phyloP scores from a whole-genome alignment of 495 filamentous ascomycete species.

The Penicillium turbatum region DNA sequence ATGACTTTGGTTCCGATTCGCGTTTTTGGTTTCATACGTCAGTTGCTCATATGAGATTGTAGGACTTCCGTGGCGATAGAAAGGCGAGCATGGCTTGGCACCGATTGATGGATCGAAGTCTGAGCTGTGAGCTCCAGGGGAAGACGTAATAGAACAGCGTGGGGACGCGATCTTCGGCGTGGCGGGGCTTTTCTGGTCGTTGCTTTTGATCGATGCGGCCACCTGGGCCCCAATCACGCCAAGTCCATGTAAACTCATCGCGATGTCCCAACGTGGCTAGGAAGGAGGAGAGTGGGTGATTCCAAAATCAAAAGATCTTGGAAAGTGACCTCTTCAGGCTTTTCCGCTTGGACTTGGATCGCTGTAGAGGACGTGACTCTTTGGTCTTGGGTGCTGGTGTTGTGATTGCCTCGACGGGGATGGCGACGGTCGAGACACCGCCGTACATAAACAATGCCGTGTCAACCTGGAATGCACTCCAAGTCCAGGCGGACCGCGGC shows the following conservation, averaged over 20 bases:
- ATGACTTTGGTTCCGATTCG: constrained; percentile 15
- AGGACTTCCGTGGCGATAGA: constrained; percentile 53
- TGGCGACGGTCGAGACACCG: constrained; percentile 18
- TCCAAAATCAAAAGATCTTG: constrained; percentile 12
- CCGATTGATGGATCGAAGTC: constrained; percentile 42
- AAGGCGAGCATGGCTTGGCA: constrained; percentile 54
- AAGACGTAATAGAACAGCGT: constrained; percentile 19
- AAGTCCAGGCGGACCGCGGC: constrained; percentile 18
- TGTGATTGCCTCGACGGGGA: constrained; percentile 17
- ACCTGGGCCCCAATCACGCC: constrained; percentile 34
- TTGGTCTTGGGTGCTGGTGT: constrained; percentile 7
- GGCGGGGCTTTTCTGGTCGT: constrained; percentile 18
- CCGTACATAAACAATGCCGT: constrained; percentile 30
- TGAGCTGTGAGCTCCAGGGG: constrained; percentile 13
- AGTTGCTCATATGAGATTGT: constrained; percentile 45
- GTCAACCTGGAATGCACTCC: constrained; percentile 29
- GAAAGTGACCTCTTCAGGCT: constrained; percentile 15
- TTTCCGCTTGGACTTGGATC: constrained; percentile 7
- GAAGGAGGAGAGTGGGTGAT: not conserved
- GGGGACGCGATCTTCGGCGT: constrained; percentile 14
- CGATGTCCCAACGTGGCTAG: not conserved
- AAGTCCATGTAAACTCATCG: constrained; percentile 30
- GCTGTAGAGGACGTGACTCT: not conserved
- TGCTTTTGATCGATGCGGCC: constrained; percentile 26
- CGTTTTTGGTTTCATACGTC: constrained; percentile 35